A percentile compares a stretch with the other conserved stretches of the same genome.
These are phyloP conservation scores for Tricholoma flavovirens DNA, from an alignment of 768 basidiomycete genomes.

Conservation along the genomic window DNA sequence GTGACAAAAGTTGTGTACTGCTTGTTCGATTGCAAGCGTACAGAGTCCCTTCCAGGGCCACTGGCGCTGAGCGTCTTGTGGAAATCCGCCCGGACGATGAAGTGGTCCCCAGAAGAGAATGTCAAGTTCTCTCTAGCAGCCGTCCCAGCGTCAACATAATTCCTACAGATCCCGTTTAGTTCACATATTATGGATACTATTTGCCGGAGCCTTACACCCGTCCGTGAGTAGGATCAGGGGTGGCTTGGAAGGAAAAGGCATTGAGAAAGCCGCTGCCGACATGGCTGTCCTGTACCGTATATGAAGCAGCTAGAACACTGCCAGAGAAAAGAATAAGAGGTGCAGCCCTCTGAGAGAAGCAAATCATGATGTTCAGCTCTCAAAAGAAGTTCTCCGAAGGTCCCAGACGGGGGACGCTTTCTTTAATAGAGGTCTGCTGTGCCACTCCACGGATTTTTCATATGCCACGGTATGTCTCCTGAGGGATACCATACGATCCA, in stretches of 20 bases:
- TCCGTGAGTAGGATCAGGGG: conserved; percentile 60
- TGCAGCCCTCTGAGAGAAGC: not conserved
- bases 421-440: not conserved
- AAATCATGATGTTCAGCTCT: not conserved
- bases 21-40: conserved; percentile 49
- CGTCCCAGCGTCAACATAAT: conserved; percentile 41
- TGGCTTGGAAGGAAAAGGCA: conserved; percentile 43
- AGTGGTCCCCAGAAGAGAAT: conserved; percentile 44
- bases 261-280: conserved; percentile 42
- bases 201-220: conserved; percentile 42
- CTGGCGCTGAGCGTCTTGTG: conserved; percentile 40
- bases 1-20: conserved; percentile 47
- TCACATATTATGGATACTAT: not conserved
- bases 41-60: conserved; percentile 54
- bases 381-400: not conserved
- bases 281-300: conserved; percentile 41
- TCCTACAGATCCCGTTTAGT: conserved; percentile 19
- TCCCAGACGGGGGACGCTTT: not conserved
- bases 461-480: not conserved
- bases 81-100: conserved; percentile 52
- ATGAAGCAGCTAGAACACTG: conserved; percentile 37
- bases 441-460: not conserved
- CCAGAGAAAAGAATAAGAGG: conserved; percentile 14
- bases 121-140: conserved; percentile 53
- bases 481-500: not conserved